These are phyloP conservation scores for Quercus dentata DNA, from an alignment of 306 rosid genomes.

Conservation along the genomic window DNA sequence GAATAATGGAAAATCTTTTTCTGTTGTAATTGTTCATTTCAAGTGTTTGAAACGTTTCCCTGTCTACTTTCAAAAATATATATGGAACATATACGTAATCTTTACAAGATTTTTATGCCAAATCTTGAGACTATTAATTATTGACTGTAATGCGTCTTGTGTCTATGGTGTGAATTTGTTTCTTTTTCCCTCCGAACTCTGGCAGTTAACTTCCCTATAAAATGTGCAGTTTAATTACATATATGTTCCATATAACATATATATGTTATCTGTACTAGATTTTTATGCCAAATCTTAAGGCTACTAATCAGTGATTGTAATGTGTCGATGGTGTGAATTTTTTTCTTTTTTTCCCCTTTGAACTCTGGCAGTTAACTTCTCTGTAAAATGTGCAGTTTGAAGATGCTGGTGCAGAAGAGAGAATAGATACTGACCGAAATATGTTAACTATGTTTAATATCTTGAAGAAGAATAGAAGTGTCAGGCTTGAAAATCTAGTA, in stretches of 20 bases:
- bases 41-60: no score
- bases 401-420: constrained; percentile 20
- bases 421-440: constrained; percentile 33
- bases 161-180: background rate
- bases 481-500: constrained; percentile 42
- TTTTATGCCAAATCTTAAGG: background rate
- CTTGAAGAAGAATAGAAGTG: constrained; percentile 36
- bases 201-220: background rate
- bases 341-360: background rate
- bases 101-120: no score
- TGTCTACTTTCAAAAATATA: no score
- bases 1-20: no score
- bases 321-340: background rate
- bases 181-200: background rate
- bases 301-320: background rate
- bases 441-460: constrained; percentile 48
- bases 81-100: no score
- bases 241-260: no score
- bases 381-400: constrained; percentile 22
- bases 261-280: no score
- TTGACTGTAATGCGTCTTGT: background rate
- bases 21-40: no score
- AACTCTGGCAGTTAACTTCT: background rate
- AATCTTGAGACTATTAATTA: background rate
- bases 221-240: constrained; percentile 21